These are phyloP conservation scores for Phialophora chinensis DNA, from an alignment of 2,329 filamentous ascomycete species.

Conservation along the genomic window DNA sequence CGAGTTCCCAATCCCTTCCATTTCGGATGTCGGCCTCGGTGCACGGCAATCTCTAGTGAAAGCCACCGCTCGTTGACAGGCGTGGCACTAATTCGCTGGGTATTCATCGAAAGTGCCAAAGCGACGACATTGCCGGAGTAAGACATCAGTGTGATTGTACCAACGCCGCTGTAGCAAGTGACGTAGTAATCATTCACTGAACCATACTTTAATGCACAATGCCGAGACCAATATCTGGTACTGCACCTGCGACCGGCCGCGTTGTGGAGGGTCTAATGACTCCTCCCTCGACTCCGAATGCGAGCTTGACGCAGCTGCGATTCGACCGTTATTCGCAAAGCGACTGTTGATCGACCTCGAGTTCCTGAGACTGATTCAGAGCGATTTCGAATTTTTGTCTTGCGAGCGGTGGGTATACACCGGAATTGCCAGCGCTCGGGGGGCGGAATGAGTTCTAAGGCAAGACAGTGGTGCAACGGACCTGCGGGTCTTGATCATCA, in stretches of 20 bases:
- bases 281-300: neutral
- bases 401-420: neutral
- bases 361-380: neutral
- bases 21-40: neutral
- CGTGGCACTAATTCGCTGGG: neutral
- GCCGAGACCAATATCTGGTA: constrained; percentile 1
- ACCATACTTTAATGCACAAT: neutral
- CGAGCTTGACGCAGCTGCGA: neutral
- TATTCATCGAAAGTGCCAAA: neutral
- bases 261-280: neutral
- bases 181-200: neutral
- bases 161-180: neutral
- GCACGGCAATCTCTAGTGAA: neutral
- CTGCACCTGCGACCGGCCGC: neutral
- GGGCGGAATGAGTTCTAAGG: neutral
- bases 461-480: neutral
- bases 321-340: neutral
- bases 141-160: neutral
- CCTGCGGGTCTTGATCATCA: neutral
- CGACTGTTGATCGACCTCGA: neutral
- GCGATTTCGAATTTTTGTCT: neutral
- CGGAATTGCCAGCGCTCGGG: neutral
- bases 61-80: neutral
- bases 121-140: neutral
- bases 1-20: neutral